Base-by-base conservation (phyloP, 2,329 filamentous ascomycete genomes). In the Fonsecaea erecta region DNA sequence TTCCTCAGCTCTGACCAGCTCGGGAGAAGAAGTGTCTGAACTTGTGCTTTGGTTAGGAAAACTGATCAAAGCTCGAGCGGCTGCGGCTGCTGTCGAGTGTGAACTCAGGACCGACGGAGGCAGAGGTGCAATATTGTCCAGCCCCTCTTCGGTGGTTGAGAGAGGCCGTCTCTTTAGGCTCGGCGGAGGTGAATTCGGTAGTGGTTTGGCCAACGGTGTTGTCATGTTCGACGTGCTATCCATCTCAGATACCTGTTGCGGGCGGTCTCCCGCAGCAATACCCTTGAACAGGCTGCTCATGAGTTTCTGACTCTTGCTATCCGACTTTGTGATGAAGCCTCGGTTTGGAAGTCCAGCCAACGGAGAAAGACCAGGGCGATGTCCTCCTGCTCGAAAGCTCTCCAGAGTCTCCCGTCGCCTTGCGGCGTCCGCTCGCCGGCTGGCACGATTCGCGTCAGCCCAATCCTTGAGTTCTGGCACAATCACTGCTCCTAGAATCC, bases 211-310 rank as follows among this genome's bases (percentile, higher is more conserved):
- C 60, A 86, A 78, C 30, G 84, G 84, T 18, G 84, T 86, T 16
- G 84, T 79, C 73, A 85, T 78, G 68, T 85, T 85, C 1, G 84
- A 86, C 16, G 81, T 81, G 71, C 80, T 84, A 65, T 85, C 84
- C 11, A 73, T 64, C 28, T 80, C 78, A 30, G 69, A 24, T 74
- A 72, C 12, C 65, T 72, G 72, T 73, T 65, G 72, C 68, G 75
- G 70, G 24, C 71, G 71, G 65, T 77, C 75, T 21, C 74, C 75
- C 54, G 79, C 78, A 62, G 77, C 75, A 4, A 80, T 75, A 0
- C 76, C 77, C 68, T 80, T 80, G 70, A 81, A 80, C 46, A 81
- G 66, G 30, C 76, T 76, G 57, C 73, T 80, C 68, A 78, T 80
- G 46, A 77, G 70, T 64, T 78, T 80, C 21, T 76, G 77, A 30